Evolutionary conservation across 495 filamentous ascomycete species (phyloP), one percentile per base, ranked within the genome.

Genomic region (Cudoniella acicularis): DNA sequence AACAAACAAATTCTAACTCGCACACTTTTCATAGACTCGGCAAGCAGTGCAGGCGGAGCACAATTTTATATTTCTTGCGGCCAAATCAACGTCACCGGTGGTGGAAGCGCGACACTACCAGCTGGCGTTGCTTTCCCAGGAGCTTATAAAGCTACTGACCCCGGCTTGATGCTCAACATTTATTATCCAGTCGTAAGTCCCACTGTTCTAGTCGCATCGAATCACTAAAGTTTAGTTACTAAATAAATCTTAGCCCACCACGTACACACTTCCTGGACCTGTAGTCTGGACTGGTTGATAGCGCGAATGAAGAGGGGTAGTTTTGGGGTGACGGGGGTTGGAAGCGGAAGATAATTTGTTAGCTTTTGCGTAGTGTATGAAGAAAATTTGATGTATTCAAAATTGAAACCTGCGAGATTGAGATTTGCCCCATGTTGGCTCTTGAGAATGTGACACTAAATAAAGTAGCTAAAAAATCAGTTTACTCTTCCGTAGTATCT

Each of bases 21-120:
- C n/a, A n/a, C n/a, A n/a, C n/a, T n/a, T n/a, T n/a, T 36, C 30
- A 36, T 13, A 59, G 79, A 84, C 70, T 83, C 82, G 69, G 77
- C 78, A 10, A 65, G 59, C 52, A 49, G 63, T 8, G 66, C 65
- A 16, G 73, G 73, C 54, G 72, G 74, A 54, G 74, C 80, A 0
- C 79, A 81, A 67, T 83, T 77, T 62, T 83, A 83, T 60, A 71
- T 83, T 61, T 70, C 71, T 56, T 87, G 83, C 52, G 83, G 76
- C n/a, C 83, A 87, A 61, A 57, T 87, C 64, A 81, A 70, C 21
- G 76, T 87, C 50, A 75, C 69, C 18, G 80, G 80, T 9, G 76
- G 79, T 40, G 83, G 82, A 45, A 79, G 62, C 60, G 66, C 67
- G 23, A 71, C 62, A 18, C 80, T 79, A 0, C 64, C 56, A 1